A percentile compares a stretch with the other conserved stretches of the same genome.
Conservation (phyloP, 495 filamentous ascomycete genomes). For the Podospora comata region DNA sequence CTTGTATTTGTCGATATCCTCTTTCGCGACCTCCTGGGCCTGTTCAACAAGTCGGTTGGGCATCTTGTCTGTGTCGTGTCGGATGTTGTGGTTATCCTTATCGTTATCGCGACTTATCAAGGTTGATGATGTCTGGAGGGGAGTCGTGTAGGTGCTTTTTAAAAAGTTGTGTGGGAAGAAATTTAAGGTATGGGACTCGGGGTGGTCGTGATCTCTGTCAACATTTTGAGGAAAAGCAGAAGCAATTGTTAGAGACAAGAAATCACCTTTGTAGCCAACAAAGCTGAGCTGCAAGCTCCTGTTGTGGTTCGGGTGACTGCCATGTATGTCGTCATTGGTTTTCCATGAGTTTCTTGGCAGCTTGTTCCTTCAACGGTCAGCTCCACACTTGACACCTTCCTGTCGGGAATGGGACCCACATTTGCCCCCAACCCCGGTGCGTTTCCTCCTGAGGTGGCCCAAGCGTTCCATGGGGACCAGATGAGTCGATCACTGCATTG, state of each 20-base stretch:
- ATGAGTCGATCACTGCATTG: background rate
- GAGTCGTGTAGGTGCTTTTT: background rate
- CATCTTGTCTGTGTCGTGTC: constrained; percentile 16
- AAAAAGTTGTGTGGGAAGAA: background rate
- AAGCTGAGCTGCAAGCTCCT: background rate
- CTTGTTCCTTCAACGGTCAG: background rate
- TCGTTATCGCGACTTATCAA: background rate
- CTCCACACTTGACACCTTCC: background rate
- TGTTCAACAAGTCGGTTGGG: constrained; percentile 33
- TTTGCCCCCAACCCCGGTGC: background rate
- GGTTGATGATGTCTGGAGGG: background rate
- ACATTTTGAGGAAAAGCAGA: background rate
- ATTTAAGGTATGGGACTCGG: background rate
- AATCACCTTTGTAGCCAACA: background rate
- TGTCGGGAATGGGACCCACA: background rate
- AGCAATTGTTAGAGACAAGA: background rate
- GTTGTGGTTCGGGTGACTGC: background rate
- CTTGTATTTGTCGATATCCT: constrained; percentile 56
- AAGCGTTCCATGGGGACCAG: background rate
- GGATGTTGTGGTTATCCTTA: background rate
- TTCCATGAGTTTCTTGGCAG: background rate
- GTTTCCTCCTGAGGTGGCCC: background rate
- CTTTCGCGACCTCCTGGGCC: constrained; percentile 53
- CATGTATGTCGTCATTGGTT: constrained; percentile 18
- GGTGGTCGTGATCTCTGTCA: background rate